Evolutionary conservation across 805 yeast species (phyloP).

Genomic region (Suhomyces sp.): DNA sequence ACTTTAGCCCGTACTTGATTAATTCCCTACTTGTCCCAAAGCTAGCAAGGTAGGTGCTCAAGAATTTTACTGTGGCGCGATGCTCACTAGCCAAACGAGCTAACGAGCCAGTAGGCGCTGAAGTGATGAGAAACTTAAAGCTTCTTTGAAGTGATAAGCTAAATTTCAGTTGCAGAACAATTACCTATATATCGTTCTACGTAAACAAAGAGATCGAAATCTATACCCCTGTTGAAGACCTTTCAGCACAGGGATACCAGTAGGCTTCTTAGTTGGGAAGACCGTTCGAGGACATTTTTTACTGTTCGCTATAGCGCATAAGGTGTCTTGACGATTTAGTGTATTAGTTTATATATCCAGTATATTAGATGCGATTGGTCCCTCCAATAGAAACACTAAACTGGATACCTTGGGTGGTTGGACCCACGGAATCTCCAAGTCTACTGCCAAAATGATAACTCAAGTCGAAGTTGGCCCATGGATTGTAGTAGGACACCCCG

Average conservation of each 20-base stretch:
- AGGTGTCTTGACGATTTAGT: too few relatives aligned
- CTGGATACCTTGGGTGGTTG: slow-evolving; percentile 26
- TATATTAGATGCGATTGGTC: slow-evolving; percentile 16
- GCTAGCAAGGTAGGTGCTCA: neutral
- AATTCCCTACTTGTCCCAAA: neutral
- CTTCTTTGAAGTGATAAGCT: neutral
- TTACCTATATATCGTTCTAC: too few relatives aligned
- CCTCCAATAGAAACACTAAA: slow-evolving; percentile 41
- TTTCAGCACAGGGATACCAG: too few relatives aligned
- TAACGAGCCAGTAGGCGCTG: neutral
- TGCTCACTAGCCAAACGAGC: neutral
- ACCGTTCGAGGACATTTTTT: too few relatives aligned
- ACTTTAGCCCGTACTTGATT: neutral
- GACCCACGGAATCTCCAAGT: slow-evolving; percentile 9
- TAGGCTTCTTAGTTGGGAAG: too few relatives aligned
- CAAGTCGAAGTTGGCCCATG: slow-evolving; percentile 41
- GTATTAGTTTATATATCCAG: neutral
- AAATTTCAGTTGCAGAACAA: neutral
- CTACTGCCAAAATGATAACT: slow-evolving; percentile 36
- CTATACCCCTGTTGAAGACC: too few relatives aligned
- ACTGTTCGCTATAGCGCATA: too few relatives aligned
- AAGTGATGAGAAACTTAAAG: too few relatives aligned
- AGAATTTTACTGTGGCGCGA: neutral
- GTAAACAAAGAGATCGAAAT: too few relatives aligned
- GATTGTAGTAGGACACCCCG: slow-evolving; percentile 37